A percentile compares a stretch with the other conserved stretches of the same genome.
These are phyloP conservation scores for Ogataea pini DNA, from an alignment of 805 yeast genomes.

Conservation along the genomic window DNA sequence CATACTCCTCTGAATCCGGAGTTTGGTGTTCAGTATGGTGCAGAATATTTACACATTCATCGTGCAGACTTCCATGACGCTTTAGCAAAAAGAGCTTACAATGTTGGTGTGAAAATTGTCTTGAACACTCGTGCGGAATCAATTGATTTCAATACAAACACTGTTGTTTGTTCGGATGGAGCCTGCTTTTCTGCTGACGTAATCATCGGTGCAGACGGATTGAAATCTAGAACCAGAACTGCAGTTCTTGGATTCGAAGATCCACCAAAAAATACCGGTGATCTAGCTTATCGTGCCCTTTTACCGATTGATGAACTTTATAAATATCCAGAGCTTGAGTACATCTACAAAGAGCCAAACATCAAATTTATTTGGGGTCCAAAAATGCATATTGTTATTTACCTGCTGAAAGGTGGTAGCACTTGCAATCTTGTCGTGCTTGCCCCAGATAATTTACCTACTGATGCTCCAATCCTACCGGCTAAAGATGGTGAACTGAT, in stretches of 20 bases:
- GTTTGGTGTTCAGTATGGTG: constrained; percentile 6
- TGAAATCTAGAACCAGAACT: constrained; percentile 11
- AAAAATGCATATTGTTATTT: constrained; percentile 11
- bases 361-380: constrained; percentile 17
- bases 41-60: constrained; percentile 12
- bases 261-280: constrained; percentile 13
- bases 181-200: constrained; percentile 7
- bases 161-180: constrained; percentile 5
- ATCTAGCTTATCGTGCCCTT: constrained; percentile 13
- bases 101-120: constrained; percentile 7
- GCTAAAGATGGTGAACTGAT: constrained; percentile 11
- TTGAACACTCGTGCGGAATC: constrained; percentile 4
- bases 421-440: constrained; percentile 14
- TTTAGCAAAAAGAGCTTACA: constrained; percentile 6
- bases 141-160: constrained; percentile 7
- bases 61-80: constrained; percentile 13
- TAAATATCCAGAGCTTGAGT: constrained; percentile 12
- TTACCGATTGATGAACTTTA: constrained; percentile 8
- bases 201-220: constrained; percentile 16
- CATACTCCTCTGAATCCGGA: constrained; percentile 10
- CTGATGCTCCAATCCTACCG: constrained; percentile 4
- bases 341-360: constrained; percentile 13
- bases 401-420: constrained; percentile 12
- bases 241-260: constrained; percentile 10
- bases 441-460: constrained; percentile 14